These are phyloP conservation scores for Brassica cretica DNA, from an alignment of 345 rosid genomes.

Conservation along the genomic window DNA sequence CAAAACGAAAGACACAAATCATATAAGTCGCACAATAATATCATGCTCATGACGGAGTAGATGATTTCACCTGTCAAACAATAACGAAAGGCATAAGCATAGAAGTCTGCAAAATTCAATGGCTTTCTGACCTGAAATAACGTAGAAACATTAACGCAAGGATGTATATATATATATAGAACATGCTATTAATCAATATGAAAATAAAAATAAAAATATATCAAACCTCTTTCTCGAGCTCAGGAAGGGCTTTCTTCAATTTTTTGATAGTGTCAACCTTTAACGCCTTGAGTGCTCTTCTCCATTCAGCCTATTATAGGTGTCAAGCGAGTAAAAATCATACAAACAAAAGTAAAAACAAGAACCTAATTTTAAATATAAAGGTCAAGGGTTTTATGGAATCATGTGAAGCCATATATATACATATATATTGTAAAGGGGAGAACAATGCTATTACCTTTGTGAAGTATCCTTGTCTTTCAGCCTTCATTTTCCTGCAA, in stretches of 20 bases:
- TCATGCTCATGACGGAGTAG: neutral
- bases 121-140: constrained; percentile 63
- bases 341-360: neutral
- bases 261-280: constrained; percentile 63
- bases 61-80: constrained; percentile 75
- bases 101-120: constrained; percentile 74
- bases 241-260: constrained; percentile 70
- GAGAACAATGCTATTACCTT: constrained; percentile 52
- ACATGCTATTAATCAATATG: neutral
- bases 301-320: constrained; percentile 83
- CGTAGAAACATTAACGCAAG: constrained; percentile 7
- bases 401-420: neutral
- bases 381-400: neutral
- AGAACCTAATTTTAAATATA: neutral
- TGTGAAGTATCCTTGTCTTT: constrained; percentile 94
- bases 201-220: neutral
- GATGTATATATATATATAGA: neutral
- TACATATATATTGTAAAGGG: neutral
- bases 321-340: neutral
- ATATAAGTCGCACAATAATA: too few species aligned
- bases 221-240: constrained; percentile 79
- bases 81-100: constrained; percentile 80
- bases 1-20: neutral
- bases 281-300: constrained; percentile 68
- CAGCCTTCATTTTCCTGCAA: constrained; percentile 93